Evolutionary conservation across 768 basidiomycete genomes (phyloP).

Genomic region (Candolleomyces aberdarensis): DNA sequence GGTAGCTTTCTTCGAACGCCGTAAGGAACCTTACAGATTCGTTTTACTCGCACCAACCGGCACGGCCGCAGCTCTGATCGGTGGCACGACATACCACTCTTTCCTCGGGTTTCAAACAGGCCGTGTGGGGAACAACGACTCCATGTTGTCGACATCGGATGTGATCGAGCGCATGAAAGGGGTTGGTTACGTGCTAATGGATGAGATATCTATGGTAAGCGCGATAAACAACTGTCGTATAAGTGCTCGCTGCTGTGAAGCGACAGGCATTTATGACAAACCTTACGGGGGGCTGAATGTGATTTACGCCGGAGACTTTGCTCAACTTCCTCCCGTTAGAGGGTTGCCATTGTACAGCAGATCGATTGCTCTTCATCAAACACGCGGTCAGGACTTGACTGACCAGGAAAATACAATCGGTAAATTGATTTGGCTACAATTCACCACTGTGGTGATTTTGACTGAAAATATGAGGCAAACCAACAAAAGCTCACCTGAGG

Average conservation of each 20-base stretch:
- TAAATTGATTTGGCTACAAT: too few species aligned
- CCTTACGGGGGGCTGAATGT: constrained; percentile 29
- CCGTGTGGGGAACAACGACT: too few species aligned
- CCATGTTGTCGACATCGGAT: too few species aligned
- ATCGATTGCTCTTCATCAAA: too few species aligned
- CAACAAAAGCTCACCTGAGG: too few species aligned
- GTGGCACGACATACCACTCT: not conserved
- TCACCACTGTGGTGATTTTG: too few species aligned
- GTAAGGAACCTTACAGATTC: constrained; percentile 24
- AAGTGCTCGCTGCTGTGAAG: constrained; percentile 29
- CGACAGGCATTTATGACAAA: not conserved
- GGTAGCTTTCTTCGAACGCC: constrained; percentile 15
- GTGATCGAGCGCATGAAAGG: constrained; percentile 4
- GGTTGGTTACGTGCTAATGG: constrained; percentile 37
- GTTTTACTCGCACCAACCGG: constrained; percentile 25
- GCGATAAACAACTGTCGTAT: constrained; percentile 25
- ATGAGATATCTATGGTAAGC: constrained; percentile 38
- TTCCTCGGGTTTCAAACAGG: not conserved
- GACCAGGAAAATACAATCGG: too few species aligned
- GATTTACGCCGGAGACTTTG: not conserved
- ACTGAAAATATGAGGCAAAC: too few species aligned
- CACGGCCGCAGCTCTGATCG: constrained; percentile 17
- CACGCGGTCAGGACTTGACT: too few species aligned
- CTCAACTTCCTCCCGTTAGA: not conserved
- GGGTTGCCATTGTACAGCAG: too few species aligned